Conservation (phyloP, 139 green algal genomes). For the Deuterostichococcus epilithicus region DNA sequence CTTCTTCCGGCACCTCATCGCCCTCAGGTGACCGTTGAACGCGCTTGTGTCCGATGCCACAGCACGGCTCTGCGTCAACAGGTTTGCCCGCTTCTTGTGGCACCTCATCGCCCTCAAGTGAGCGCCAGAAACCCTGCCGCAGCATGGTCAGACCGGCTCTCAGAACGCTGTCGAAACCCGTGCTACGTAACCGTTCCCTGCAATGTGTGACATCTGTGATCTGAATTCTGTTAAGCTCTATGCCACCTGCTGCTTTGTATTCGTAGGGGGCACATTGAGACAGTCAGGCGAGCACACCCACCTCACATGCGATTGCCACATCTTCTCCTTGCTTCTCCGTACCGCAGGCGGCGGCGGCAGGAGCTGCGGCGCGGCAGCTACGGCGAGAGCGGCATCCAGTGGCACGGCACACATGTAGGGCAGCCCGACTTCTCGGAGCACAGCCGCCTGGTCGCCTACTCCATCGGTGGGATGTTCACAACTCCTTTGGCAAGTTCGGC, state of each 20-base stretch:
- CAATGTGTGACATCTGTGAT: too few species aligned
- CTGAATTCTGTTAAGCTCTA: too few species aligned
- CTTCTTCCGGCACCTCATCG: conserved; percentile 71
- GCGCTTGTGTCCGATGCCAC: background rate
- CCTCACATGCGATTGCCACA: too few species aligned
- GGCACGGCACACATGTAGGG: conserved; percentile 68
- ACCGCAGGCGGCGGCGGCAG: conserved; percentile 30
- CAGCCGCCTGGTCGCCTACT: conserved; percentile 81
- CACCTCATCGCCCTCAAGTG: background rate
- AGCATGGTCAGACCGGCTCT: too few species aligned
- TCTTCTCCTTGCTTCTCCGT: too few species aligned
- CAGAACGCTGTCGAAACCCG: too few species aligned
- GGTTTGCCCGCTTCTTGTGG: background rate
- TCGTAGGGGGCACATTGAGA: too few species aligned
- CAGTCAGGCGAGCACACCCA: too few species aligned
- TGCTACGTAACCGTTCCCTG: too few species aligned
- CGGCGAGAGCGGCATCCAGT: conserved; percentile 69
- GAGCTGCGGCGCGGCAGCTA: conserved; percentile 61
- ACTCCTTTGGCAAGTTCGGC: too few species aligned
- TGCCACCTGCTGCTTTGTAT: too few species aligned
- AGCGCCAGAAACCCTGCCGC: too few species aligned
- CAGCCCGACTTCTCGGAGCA: conserved; percentile 88
- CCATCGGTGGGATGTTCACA: conserved; percentile 31
- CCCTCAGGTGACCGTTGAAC: conserved; percentile 32
- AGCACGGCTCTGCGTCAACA: background rate